These are phyloP conservation scores for Novymonas esmeraldas DNA, from an alignment of 208 protist species.

Conservation along the genomic window DNA sequence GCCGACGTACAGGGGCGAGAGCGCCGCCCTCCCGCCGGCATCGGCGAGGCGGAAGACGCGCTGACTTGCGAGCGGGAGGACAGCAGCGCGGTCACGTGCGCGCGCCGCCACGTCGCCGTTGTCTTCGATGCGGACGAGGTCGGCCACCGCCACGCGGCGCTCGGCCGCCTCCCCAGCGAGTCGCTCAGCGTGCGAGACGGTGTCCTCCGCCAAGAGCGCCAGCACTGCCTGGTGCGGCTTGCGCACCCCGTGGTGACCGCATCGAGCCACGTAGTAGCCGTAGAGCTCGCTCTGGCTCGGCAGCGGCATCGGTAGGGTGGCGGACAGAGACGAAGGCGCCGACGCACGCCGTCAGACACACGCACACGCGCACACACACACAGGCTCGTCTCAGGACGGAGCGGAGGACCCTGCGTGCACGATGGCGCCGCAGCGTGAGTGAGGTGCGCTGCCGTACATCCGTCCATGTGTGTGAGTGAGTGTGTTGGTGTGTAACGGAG, in stretches of 20 bases:
- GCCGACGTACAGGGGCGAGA: constrained; percentile 46
- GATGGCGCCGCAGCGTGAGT: no score
- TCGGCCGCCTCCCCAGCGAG: constrained; percentile 36
- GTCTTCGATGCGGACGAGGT: constrained; percentile 45
- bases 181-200: constrained; percentile 33
- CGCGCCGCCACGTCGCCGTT: not conserved
- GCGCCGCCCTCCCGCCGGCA: not conserved
- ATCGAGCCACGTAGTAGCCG: constrained; percentile 63
- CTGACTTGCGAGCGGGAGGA: constrained; percentile 33
- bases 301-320: constrained; percentile 21
- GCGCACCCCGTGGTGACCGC: constrained; percentile 54
- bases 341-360: no score
- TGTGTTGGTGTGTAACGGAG: no score
- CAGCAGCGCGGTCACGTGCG: constrained; percentile 13
- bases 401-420: no score
- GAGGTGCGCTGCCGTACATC: no score
- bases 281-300: constrained; percentile 73
- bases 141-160: constrained; percentile 32
- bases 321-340: no score
- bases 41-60: constrained; percentile 30
- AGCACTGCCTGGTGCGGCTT: constrained; percentile 60
- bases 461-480: no score
- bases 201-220: constrained; percentile 54
- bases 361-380: no score
- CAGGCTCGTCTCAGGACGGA: no score